Evolutionary conservation across 2,329 filamentous ascomycete species (phyloP).

Genomic region (Monosporascus ibericus): DNA sequence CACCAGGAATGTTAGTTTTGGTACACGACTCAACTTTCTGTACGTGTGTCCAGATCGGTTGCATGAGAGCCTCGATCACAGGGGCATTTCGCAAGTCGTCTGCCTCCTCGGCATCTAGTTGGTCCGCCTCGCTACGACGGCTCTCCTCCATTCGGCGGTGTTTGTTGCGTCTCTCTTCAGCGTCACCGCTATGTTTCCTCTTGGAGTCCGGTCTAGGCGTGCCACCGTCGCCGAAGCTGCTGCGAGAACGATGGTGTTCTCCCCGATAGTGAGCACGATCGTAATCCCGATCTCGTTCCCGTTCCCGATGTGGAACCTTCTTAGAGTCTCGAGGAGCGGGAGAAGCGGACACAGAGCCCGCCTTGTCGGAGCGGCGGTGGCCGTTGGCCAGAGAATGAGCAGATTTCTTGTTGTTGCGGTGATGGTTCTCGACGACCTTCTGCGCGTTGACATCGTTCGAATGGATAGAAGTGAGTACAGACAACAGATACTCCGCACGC

Average conservation of each 20-base stretch:
- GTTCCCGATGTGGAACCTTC: slow-evolving; percentile 41
- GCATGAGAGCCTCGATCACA: slow-evolving; percentile 27
- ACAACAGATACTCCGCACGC: slow-evolving; percentile 88
- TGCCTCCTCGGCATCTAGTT: slow-evolving; percentile 33
- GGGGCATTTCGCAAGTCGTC: slow-evolving; percentile 28
- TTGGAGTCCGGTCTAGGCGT: slow-evolving; percentile 50
- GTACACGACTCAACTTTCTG: slow-evolving; percentile 26
- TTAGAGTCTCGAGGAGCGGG: slow-evolving; percentile 54
- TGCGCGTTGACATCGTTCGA: slow-evolving; percentile 70
- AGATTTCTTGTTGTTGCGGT: slow-evolving; percentile 85
- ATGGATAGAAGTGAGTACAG: slow-evolving; percentile 84
- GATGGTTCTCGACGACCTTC: slow-evolving; percentile 82
- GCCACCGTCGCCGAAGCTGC: slow-evolving; percentile 44
- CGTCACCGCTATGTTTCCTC: slow-evolving; percentile 53
- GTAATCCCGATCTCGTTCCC: slow-evolving; percentile 42
- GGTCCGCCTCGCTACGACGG: slow-evolving; percentile 28
- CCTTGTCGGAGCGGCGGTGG: slow-evolving; percentile 52
- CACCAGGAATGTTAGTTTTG: slow-evolving; percentile 26
- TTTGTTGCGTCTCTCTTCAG: slow-evolving; percentile 44
- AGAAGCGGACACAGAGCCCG: slow-evolving; percentile 61
- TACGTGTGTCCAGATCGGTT: slow-evolving; percentile 26
- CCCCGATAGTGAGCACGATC: slow-evolving; percentile 33
- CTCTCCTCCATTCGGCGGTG: slow-evolving; percentile 45
- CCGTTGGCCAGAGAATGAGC: slow-evolving; percentile 47
- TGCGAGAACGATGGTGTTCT: slow-evolving; percentile 46